Base-by-base conservation (phyloP, 2,329 filamentous ascomycete genomes). In the Claviceps cyperi region DNA sequence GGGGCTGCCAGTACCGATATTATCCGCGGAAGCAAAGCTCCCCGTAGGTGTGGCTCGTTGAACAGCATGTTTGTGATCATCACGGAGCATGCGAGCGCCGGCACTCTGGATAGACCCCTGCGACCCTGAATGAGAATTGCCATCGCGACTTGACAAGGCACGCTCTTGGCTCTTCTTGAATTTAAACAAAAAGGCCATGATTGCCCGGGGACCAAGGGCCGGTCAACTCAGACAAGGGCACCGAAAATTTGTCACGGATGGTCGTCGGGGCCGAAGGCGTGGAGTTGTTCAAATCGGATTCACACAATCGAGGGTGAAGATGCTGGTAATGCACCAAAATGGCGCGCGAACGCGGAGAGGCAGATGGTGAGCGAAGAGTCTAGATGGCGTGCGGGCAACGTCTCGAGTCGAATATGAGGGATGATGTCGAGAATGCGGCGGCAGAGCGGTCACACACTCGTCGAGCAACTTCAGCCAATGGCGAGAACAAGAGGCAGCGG, bases 121-220 rank as follows among this genome's bases (percentile, higher is more conserved):
- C 6, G 73, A 71, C 48, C 65, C 66, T 24, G 68, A 60, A 53
- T 67, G 69, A 48, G 68, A 60, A 53, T 67, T 69, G 48, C 72
- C 75, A 60, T 80, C 77, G 62, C 77, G 75, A 62, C 71, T 76
- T 49, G 72, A 68, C 56, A 76, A 63, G 51, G 69, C 70, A 62
- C 80, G 77, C 59, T 83, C 80, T 65, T 84, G 81, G 62, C 78
- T 76, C 68, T 86, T 88, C 69, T 88, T 89, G 51, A 82, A 86
- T 66, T 87, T 87, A 73, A 89, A 89, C 54, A 89, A 75, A 67
- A 89, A 89, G 57, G 84, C 81, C 84, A 89, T 89, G 67, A 66
- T 73, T 66, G 61, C 59, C 67, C 62, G 64, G 59, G 60, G 62
- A 61, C 65, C 53, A 64, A 66, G 63, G 60, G 59, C 62, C 62